Percentiles rank a stretch among this genome's conserved stretches.
Conservation (phyloP, 108 stramenopile species). For the Stephanodiscus triporus region DNA sequence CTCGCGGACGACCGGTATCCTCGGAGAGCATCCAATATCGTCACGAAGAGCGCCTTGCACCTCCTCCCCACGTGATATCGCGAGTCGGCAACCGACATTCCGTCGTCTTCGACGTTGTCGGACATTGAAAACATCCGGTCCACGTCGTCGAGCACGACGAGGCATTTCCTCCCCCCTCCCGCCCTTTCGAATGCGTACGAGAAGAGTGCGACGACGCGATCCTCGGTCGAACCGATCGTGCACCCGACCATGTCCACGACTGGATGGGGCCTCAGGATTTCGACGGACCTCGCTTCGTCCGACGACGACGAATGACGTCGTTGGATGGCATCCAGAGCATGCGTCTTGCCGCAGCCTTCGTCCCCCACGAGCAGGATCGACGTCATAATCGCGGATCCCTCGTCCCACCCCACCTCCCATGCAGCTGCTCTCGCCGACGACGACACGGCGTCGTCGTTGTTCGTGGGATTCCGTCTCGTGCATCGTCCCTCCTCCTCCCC, state of each 20-base stretch:
- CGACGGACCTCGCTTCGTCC: neutral
- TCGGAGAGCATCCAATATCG: slow-evolving; percentile 45
- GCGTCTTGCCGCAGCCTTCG: slow-evolving; percentile 77
- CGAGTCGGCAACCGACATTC: neutral
- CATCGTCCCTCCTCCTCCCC: neutral
- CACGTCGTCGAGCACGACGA: slow-evolving; percentile 79
- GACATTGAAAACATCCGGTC: slow-evolving; percentile 55
- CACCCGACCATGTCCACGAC: slow-evolving; percentile 59
- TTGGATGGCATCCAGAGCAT: slow-evolving; percentile 62
- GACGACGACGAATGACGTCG: slow-evolving; percentile 1
- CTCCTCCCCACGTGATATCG: slow-evolving; percentile 35
- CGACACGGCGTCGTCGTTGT: neutral
- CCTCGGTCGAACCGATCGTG: slow-evolving; percentile 71
- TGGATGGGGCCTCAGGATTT: slow-evolving; percentile 60
- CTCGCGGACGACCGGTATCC: neutral
- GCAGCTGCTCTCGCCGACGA: too few species aligned
- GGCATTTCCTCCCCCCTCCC: slow-evolving; percentile 22
- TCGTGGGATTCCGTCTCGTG: too few species aligned
- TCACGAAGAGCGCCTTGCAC: slow-evolving; percentile 43
- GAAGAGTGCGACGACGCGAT: slow-evolving; percentile 65
- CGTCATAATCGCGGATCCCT: slow-evolving; percentile 17
- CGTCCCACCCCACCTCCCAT: too few species aligned
- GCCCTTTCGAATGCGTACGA: slow-evolving; percentile 26
- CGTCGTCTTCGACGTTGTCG: slow-evolving; percentile 26
- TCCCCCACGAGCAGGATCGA: slow-evolving; percentile 61